These are phyloP conservation scores for Beauveria caledonica DNA, from an alignment of 2,329 filamentous ascomycete genomes.

Conservation along the genomic window DNA sequence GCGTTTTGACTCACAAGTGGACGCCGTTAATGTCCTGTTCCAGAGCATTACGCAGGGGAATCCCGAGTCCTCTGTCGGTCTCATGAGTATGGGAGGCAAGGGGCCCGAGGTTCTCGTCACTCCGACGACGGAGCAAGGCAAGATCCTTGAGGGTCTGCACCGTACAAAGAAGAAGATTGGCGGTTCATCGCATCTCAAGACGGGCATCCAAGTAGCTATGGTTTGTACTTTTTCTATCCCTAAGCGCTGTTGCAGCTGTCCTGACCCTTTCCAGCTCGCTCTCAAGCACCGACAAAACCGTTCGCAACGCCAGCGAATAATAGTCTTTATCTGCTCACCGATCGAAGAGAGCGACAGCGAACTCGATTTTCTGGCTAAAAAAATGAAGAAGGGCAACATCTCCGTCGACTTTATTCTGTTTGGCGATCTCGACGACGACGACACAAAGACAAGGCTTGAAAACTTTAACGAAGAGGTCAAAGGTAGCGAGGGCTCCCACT, in stretches of 20 bases:
- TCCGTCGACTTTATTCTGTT: constrained; percentile 93
- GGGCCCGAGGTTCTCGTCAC: constrained; percentile 97
- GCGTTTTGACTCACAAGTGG: constrained; percentile 90
- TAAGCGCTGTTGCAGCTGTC: constrained; percentile 43
- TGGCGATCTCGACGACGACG: constrained; percentile 85
- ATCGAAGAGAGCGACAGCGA: constrained; percentile 84
- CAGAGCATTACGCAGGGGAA: constrained; percentile 92
- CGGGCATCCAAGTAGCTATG: constrained; percentile 88
- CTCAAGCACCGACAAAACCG: constrained; percentile 98
- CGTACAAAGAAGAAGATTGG: constrained; percentile 86
- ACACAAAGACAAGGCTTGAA: constrained; percentile 81
- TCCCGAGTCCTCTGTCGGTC: constrained; percentile 90
- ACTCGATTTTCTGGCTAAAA: constrained; percentile 82
- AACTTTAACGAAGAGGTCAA: constrained; percentile 93
- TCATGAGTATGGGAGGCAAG: constrained; percentile 98
- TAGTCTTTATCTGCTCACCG: constrained; percentile 92
- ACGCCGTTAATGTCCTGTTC: constrained; percentile 92
- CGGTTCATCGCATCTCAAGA: constrained; percentile 79
- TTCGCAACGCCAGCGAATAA: constrained; percentile 89
- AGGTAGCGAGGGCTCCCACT: constrained; percentile 79
- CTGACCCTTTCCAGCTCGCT: constrained; percentile 71
- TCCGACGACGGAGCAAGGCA: constrained; percentile 90
- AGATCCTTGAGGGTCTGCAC: constrained; percentile 86
- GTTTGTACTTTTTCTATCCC: constrained; percentile 45
- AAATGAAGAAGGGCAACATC: constrained; percentile 97